Evolutionary conservation across 805 yeast genomes (phyloP), one percentile per base, ranked within the genome.

Genomic region (Maudiozyma saulgeensis): DNA sequence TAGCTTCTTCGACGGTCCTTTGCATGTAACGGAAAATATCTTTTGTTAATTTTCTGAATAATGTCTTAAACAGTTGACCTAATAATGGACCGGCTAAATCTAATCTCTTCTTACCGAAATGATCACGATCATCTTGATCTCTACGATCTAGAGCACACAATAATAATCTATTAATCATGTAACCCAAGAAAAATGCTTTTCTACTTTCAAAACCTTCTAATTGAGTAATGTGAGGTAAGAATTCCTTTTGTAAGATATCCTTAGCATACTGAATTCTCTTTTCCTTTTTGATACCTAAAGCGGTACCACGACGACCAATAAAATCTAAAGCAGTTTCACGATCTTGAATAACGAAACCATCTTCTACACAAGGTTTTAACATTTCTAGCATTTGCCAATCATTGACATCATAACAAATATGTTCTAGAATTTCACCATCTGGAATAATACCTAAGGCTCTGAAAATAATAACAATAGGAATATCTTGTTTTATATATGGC

Each of bases 311-410:
- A 74, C 98, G 87, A 58, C 99, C 99, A 63, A 93, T 93, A 69
- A 83, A 93, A 74, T 93, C 99, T 55, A 93, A 79, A 1, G 99
- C 99, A 46, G 95, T 96, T 72, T 93, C 98, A 64, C 96, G 83
- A 64, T 95, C 97, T 73, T 93, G 99, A 56, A 93, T 90, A 48
- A 93, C 93, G 69, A 93, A 95, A 48, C 97, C 99, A 73, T 95
- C 99, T 69, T 93, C 99, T 53, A 93, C 95, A 79, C 98, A 93
- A 6, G 99, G 99, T 68, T 93, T 95, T 63, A 93, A 77, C 93
- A 93, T 88, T 71, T 93, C 99, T 68, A 93, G 78, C 99, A 93
- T 93, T 71, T 93, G 99, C 97, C 98, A 91, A 73, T 93, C 99
- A 57, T 84, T 86, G 52, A 88, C 89, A 69, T 93, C 99, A 69